Evolutionary conservation across 2,329 filamentous ascomycete genomes (phyloP).

Genomic region (Hyphodiscus sp.): DNA sequence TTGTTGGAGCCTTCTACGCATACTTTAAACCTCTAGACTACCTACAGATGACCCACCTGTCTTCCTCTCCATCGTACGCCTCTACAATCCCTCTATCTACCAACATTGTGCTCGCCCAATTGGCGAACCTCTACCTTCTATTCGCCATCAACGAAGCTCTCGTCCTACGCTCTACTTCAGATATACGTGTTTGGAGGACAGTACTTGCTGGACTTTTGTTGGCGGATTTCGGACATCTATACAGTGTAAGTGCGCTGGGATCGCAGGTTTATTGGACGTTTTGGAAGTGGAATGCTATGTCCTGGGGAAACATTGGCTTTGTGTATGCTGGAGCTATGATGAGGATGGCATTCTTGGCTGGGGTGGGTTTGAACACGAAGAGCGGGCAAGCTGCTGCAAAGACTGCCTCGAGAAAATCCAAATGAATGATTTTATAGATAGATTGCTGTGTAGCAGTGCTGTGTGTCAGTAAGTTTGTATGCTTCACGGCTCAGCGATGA

Average conservation of each 20-base stretch:
- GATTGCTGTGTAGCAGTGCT: too few species aligned
- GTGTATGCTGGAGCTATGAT: conserved; percentile 60
- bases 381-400: conserved; percentile 6
- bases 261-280: conserved; percentile 50
- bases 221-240: conserved; percentile 72
- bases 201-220: conserved; percentile 62
- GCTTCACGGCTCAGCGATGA: too few species aligned
- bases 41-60: conserved; percentile 53
- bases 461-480: too few species aligned
- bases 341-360: conserved; percentile 52
- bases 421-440: neutral
- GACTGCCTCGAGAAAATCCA: neutral
- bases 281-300: conserved; percentile 58
- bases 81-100: conserved; percentile 48
- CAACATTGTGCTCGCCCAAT: conserved; percentile 63
- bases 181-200: conserved; percentile 63
- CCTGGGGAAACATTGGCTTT: conserved; percentile 63
- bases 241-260: conserved; percentile 56
- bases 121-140: conserved; percentile 72
- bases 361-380: conserved; percentile 42
- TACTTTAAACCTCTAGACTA: conserved; percentile 48
- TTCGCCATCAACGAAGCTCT: conserved; percentile 73
- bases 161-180: conserved; percentile 62
- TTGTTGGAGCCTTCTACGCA: conserved; percentile 47
- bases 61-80: conserved; percentile 20